Conservation (phyloP, 768 basidiomycete species). For the Jaapia argillacea region DNA sequence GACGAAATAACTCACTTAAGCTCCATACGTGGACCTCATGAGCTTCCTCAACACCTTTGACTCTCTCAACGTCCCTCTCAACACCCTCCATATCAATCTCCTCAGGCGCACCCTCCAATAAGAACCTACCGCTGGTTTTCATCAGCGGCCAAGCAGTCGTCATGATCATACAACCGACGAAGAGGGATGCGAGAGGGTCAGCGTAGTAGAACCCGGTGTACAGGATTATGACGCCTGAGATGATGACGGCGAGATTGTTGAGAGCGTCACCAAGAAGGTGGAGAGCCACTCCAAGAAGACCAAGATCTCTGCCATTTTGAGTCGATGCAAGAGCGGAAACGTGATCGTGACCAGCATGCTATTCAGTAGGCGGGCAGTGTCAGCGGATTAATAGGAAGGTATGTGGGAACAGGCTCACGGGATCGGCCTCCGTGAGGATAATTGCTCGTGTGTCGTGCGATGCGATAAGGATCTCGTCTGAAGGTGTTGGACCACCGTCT, state of each 20-base stretch:
- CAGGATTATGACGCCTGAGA: not conserved
- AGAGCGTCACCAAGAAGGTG: not conserved
- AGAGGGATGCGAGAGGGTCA: not conserved
- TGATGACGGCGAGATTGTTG: not conserved
- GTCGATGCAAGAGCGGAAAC: not conserved
- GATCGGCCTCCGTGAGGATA: too few species aligned
- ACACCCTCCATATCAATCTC: not conserved
- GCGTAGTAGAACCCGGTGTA: not conserved
- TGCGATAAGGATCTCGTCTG: too few species aligned
- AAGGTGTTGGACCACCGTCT: too few species aligned
- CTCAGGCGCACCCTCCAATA: not conserved
- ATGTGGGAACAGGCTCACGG: too few species aligned
- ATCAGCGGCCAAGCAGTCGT: not conserved
- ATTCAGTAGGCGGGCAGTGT: too few species aligned
- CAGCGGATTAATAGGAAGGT: too few species aligned
- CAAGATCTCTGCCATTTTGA: not conserved
- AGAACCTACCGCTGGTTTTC: not conserved
- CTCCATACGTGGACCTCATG: not conserved
- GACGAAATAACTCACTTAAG: not conserved
- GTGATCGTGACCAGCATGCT: not conserved
- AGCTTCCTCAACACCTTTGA: not conserved
- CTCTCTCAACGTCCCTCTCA: not conserved
- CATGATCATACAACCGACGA: not conserved
- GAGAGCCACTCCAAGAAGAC: not conserved
- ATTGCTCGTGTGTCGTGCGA: not conserved